Evolutionary conservation across 768 basidiomycete genomes (phyloP).

Genomic region (Boletus vinaceobasis): DNA sequence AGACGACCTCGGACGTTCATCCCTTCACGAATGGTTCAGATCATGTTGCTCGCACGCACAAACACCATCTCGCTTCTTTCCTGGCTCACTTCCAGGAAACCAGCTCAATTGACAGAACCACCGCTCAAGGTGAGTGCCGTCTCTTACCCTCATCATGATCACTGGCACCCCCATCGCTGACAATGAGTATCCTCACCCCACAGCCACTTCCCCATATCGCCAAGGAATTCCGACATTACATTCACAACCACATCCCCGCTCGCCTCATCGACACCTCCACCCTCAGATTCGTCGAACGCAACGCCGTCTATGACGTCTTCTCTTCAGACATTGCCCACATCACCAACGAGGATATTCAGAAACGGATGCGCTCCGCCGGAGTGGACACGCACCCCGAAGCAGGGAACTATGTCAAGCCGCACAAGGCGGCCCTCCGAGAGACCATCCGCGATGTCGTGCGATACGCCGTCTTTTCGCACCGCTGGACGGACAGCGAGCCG

Average conservation of each 20-base stretch:
- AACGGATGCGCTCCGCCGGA: background rate
- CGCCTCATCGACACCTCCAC: constrained; percentile 24
- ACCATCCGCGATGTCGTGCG: constrained; percentile 16
- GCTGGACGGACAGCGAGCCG: constrained; percentile 21
- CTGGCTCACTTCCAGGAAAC: background rate
- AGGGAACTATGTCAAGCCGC: constrained; percentile 11
- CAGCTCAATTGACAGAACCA: background rate
- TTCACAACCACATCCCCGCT: constrained; percentile 25
- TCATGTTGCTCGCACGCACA: background rate
- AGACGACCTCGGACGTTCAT: background rate
- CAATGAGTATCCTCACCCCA: background rate
- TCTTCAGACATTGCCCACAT: constrained; percentile 11
- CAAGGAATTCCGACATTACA: constrained; percentile 17
- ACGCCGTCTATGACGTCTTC: constrained; percentile 19
- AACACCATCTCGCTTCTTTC: background rate
- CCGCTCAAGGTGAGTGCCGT: background rate
- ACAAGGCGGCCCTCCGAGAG: constrained; percentile 13
- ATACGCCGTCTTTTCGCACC: constrained; percentile 28
- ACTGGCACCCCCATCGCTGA: background rate
- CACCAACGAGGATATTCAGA: constrained; percentile 16
- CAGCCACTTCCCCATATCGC: constrained; percentile 6
- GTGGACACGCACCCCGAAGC: constrained; percentile 8
- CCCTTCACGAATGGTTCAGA: background rate
- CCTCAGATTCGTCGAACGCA: constrained; percentile 22
- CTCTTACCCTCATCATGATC: background rate